Evolutionary conservation across 176 grass and related monocot genomes (phyloP).

Genomic region (Eleusine coracana): DNA sequence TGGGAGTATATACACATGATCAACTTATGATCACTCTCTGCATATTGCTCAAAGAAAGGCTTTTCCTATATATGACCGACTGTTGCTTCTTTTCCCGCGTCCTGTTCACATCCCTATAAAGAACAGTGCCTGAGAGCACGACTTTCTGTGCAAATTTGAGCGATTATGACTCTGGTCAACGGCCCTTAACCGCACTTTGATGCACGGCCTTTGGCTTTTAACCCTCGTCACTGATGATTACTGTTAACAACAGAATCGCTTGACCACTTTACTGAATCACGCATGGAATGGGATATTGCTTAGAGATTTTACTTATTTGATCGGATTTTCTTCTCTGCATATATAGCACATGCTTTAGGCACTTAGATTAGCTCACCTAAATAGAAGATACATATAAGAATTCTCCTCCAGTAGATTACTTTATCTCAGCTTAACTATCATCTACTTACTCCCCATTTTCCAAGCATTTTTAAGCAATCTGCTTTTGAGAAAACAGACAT

Average conservation of each 20-base stretch:
- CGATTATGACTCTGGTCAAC: constrained; percentile 59
- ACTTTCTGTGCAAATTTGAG: constrained; percentile 55
- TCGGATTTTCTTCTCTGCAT: neutral
- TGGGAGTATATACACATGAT: neutral
- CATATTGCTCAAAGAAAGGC: neutral
- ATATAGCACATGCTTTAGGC: neutral
- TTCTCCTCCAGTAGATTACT: neutral
- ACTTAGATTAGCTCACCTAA: neutral
- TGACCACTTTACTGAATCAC: neutral
- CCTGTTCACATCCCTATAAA: constrained; percentile 46
- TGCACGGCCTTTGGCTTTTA: constrained; percentile 49
- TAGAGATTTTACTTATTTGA: neutral
- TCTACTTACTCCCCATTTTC: too few relatives aligned
- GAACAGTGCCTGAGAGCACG: constrained; percentile 40
- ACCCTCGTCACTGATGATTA: constrained; percentile 23
- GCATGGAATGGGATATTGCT: neutral
- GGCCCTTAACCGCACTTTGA: constrained; percentile 50
- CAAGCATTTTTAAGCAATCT: neutral
- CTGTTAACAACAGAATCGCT: neutral
- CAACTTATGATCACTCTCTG: neutral
- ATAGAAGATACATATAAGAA: neutral
- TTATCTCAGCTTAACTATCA: neutral
- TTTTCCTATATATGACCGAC: neutral
- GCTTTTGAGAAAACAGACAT: constrained; percentile 39
- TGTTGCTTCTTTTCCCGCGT: constrained; percentile 19